These are phyloP conservation scores for Botrytis sinoallii DNA, from an alignment of 2,329 filamentous ascomycete genomes.

Conservation along the genomic window DNA sequence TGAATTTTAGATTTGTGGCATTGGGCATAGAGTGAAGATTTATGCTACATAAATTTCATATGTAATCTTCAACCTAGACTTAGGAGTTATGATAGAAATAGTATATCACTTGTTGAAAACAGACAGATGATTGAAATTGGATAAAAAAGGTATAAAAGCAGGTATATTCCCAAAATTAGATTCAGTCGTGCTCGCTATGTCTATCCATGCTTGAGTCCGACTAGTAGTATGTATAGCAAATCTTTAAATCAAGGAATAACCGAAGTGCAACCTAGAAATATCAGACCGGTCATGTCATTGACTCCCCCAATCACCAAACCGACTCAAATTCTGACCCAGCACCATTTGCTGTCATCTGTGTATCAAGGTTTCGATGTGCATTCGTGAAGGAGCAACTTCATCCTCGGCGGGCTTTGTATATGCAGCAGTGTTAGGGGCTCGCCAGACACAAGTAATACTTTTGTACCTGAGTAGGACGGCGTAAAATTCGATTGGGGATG, in stretches of 20 bases:
- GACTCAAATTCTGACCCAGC: not conserved
- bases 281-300: constrained; percentile 1
- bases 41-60: not conserved
- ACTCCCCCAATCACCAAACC: not conserved
- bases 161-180: constrained; percentile 2
- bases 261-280: not conserved
- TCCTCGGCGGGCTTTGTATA: not conserved
- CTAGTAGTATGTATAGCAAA: not conserved
- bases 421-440: not conserved
- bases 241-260: not conserved
- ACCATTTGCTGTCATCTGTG: not conserved
- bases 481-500: not conserved
- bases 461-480: not conserved
- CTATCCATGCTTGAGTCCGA: constrained; percentile 4
- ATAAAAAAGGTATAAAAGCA: not conserved
- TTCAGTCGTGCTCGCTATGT: not conserved
- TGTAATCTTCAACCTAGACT: not conserved
- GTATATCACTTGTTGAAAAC: not conserved
- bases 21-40: not conserved
- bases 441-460: not conserved
- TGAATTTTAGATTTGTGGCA: not conserved
- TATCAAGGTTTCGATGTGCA: not conserved
- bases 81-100: not conserved
- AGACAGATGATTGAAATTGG: not conserved
- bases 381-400: not conserved